A percentile compares a stretch with the other conserved stretches of the same genome.
phyloP scores from a whole-genome alignment of 1,139 yeast genomes.

The Tardiomyces digboiensis region DNA sequence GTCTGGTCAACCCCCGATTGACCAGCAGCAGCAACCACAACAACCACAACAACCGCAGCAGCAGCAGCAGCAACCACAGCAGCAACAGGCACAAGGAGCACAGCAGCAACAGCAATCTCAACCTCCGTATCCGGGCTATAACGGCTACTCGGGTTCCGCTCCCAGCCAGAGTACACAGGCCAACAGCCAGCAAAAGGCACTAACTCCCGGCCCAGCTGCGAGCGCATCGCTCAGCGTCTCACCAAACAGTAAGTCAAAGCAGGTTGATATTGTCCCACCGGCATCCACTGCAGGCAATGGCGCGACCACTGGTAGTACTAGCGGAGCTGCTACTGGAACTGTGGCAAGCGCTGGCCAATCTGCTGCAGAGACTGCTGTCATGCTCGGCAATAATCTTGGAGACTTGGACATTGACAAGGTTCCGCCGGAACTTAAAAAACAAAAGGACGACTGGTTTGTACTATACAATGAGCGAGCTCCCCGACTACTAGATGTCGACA shows the following conservation, averaged over 20 bases:
- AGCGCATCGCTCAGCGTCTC: background rate
- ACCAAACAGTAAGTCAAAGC: conserved; percentile 5
- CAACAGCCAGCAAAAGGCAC: background rate
- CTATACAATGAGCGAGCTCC: conserved; percentile 86
- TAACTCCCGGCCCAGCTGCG: background rate
- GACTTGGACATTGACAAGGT: conserved; percentile 77
- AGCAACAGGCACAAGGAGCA: conserved; percentile 12
- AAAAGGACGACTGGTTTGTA: conserved; percentile 80
- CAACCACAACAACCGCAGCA: conserved; percentile 16
- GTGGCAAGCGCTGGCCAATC: background rate
- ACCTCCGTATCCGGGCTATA: conserved; percentile 1
- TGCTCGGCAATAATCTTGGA: conserved; percentile 49
- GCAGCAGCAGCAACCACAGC: conserved; percentile 10
- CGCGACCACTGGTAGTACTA: conserved; percentile 7
- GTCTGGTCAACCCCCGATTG: conserved; percentile 16
- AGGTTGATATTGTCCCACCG: conserved; percentile 8
- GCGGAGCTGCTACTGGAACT: conserved; percentile 8
- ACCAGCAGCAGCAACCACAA: conserved; percentile 15
- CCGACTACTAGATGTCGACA: conserved; percentile 67
- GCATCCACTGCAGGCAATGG: conserved; percentile 10
- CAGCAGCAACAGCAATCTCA: conserved; percentile 14
- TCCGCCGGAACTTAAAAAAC: conserved; percentile 71
- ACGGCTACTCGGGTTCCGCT: background rate
- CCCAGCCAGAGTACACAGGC: background rate
- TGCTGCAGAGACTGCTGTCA: conserved; percentile 7